phyloP scores from a whole-genome alignment of 2,329 filamentous ascomycete genomes.

The Exophiala aquamarina region DNA sequence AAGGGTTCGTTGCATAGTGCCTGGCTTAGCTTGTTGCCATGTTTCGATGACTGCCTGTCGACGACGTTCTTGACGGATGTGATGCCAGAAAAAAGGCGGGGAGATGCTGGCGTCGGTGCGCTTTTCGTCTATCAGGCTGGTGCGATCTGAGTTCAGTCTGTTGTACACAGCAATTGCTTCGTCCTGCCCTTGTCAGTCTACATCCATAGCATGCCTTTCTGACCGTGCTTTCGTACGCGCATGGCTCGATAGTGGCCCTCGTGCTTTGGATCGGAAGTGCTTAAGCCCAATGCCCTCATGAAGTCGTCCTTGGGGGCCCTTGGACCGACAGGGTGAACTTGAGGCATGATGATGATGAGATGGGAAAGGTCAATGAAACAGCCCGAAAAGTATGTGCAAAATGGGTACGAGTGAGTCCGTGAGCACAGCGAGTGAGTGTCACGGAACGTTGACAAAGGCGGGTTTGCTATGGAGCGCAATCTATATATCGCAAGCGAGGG shows the following conservation, averaged over 20 bases:
- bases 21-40: constrained; percentile 39
- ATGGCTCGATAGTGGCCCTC: constrained; percentile 46
- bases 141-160: constrained; percentile 40
- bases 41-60: constrained; percentile 44
- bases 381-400: constrained; percentile 27
- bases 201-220: background rate
- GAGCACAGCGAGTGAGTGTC: constrained; percentile 27
- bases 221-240: constrained; percentile 34
- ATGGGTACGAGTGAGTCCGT: constrained; percentile 14
- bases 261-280: constrained; percentile 41
- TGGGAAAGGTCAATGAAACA: constrained; percentile 16
- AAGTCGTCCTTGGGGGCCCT: constrained; percentile 48
- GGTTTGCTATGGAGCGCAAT: constrained; percentile 16
- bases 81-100: constrained; percentile 48
- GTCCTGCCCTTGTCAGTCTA: constrained; percentile 34
- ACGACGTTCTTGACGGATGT: constrained; percentile 44
- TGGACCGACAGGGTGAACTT: constrained; percentile 33
- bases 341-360: constrained; percentile 23
- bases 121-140: constrained; percentile 41
- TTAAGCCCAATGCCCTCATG: constrained; percentile 44
- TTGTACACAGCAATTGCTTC: constrained; percentile 47
- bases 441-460: constrained; percentile 16
- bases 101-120: constrained; percentile 37
- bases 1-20: constrained; percentile 36
- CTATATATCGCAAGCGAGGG: constrained; percentile 23